Conservation (phyloP, 768 basidiomycete genomes). For the Leucosporidium creatinivorum region DNA sequence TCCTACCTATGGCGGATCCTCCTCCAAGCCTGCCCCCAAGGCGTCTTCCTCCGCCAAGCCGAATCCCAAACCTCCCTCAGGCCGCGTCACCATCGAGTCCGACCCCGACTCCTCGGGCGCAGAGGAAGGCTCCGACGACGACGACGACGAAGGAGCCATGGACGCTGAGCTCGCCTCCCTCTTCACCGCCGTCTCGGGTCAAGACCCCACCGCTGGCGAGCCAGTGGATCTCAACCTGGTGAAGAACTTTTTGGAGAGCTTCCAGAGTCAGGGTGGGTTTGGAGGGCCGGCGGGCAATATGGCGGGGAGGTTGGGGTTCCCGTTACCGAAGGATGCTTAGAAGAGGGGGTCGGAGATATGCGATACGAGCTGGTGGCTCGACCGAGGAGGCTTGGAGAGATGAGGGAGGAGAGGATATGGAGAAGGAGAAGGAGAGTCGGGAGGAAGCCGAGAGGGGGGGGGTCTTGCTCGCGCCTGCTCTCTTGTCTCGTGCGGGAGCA, state of each 20-base stretch:
- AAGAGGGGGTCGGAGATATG: background rate
- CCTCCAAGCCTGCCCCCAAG: background rate
- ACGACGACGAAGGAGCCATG: constrained; percentile 63
- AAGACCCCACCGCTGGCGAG: constrained; percentile 46
- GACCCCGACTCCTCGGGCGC: constrained; percentile 40
- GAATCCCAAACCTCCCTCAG: constrained; percentile 1
- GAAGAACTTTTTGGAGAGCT: constrained; percentile 95
- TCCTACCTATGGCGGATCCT: constrained; percentile 14
- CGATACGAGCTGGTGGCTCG: no score
- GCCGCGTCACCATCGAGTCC: background rate
- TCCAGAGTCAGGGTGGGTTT: constrained; percentile 79
- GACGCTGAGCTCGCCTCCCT: constrained; percentile 57
- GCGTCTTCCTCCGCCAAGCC: background rate
- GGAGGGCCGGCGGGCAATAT: constrained; percentile 88
- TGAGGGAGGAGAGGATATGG: no score
- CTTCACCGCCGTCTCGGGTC: constrained; percentile 42
- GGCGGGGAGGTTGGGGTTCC: constrained; percentile 71
- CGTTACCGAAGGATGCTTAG: constrained; percentile 61
- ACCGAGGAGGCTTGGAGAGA: no score
- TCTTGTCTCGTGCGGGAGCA: no score
- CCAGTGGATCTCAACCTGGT: constrained; percentile 79
- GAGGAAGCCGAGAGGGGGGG: no score
- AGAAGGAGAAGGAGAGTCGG: no score
- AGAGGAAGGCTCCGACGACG: constrained; percentile 47
- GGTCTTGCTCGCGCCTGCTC: no score